Percentiles rank a stretch among this genome's conserved stretches.
Conservation (phyloP, 768 basidiomycete genomes). For the Lactifluus echinatus region DNA sequence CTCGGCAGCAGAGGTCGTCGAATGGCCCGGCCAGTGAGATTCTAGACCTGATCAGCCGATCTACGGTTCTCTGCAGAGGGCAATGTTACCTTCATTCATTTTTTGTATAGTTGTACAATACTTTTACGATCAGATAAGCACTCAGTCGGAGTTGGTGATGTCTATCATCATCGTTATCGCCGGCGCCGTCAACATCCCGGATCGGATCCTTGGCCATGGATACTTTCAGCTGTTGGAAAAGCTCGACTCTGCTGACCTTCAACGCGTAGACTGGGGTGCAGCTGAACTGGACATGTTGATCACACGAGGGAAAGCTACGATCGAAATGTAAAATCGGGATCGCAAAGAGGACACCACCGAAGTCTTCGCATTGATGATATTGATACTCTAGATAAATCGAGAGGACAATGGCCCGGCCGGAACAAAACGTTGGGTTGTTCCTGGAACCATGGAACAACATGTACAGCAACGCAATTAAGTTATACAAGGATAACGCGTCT, state of each 20-base stretch:
- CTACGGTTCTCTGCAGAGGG: background rate
- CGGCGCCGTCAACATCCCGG: background rate
- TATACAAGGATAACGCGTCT: background rate
- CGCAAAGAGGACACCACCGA: background rate
- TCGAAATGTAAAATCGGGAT: background rate
- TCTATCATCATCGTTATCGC: background rate
- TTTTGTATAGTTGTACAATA: background rate
- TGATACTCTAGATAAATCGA: background rate
- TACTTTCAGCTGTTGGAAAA: too few species aligned
- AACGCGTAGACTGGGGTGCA: too few species aligned
- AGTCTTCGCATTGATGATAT: background rate
- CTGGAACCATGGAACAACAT: background rate
- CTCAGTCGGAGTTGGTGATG: background rate
- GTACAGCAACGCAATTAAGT: background rate
- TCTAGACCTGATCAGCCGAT: background rate
- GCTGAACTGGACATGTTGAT: background rate
- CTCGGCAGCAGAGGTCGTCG: conserved; percentile 72
- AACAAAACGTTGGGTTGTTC: background rate
- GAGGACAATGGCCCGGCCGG: conserved; percentile 8
- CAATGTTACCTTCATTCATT: background rate
- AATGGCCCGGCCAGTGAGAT: conserved; percentile 48
- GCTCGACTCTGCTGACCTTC: background rate
- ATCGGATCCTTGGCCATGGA: background rate
- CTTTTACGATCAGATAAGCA: conserved; percentile 6
- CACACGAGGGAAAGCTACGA: too few species aligned